Base-by-base conservation (phyloP, 371 early-diverging fungal genomes). In the Mycotypha africana region DNA sequence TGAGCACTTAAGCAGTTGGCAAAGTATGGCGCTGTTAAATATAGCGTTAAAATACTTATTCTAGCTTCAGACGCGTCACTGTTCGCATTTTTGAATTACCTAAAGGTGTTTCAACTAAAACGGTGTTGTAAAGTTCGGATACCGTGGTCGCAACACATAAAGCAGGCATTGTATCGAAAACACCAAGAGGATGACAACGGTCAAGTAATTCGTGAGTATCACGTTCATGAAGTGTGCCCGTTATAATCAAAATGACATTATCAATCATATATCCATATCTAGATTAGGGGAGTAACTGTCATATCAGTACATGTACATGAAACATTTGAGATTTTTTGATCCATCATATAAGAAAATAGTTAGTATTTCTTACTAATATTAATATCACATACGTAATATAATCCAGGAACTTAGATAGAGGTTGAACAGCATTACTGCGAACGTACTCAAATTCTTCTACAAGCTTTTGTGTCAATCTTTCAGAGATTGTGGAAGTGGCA, bases 241-340 rank as follows among this genome's bases (percentile, higher is more conserved):
- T 95, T 53, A 98, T 95, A 31, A 98, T 68, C 51, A 98, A 76
- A 46, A 98, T 93, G 41, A 97, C 93, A 67, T 98, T 98, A 71
- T 98, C 99, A 53, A 98, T 98, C 99, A 97, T 97, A 63, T 97
- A 98, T 32, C 85, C 87, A 59, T 96, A 95, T n/a, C 95, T 93
- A 55, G 4, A 38, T 32, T 38, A 33, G n/a, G n/a, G n/a, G n/a
- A n/a, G n/a, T n/a, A n/a, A n/a, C n/a, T n/a, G n/a, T n/a, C n/a
- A n/a, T n/a, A n/a, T n/a, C n/a, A n/a, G n/a, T n/a, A n/a, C n/a
- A n/a, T n/a, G n/a, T n/a, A n/a, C n/a, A n/a, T n/a, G n/a, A 12
- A 10, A 40, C 14, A 44, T 15, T 24, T n/a, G 30, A 10, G 9
- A 19, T 17, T 4, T 14, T n/a, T n/a, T n/a, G n/a, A n/a, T n/a